Conservation (phyloP, 139 green algal genomes). For the Coccomyxa sp. region DNA sequence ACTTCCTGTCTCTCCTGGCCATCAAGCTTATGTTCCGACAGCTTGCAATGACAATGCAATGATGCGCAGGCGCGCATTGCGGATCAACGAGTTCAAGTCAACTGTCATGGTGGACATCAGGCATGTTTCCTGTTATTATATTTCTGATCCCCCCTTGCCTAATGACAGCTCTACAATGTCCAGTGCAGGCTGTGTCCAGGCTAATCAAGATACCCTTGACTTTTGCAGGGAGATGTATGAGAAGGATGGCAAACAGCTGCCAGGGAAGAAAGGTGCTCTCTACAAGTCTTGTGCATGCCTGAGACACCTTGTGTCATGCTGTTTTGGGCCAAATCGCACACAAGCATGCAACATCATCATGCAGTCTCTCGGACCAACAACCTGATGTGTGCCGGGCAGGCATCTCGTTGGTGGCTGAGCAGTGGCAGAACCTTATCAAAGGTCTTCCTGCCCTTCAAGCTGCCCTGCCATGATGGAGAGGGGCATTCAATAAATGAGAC, state of each 20-base stretch:
- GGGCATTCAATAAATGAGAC: too few species aligned
- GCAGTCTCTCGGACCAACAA: too few species aligned
- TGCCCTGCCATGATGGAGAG: too few species aligned
- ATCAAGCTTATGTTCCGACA: neutral
- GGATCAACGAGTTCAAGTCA: neutral
- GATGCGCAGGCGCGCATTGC: neutral
- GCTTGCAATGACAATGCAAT: neutral
- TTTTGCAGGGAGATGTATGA: slow-evolving; percentile 44
- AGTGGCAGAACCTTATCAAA: too few species aligned
- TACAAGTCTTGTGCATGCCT: too few species aligned
- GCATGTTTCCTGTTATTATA: neutral
- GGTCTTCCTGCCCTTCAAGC: too few species aligned
- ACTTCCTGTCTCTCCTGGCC: neutral
- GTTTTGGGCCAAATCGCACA: too few species aligned
- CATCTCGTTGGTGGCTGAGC: too few species aligned
- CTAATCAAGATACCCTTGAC: slow-evolving; percentile 17
- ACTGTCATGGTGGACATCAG: neutral
- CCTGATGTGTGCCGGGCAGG: too few species aligned
- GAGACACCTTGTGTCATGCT: too few species aligned
- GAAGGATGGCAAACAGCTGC: slow-evolving; percentile 35
- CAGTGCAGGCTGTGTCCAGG: neutral
- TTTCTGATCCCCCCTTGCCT: slow-evolving; percentile 25
- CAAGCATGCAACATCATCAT: too few species aligned
- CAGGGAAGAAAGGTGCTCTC: slow-evolving; percentile 39
- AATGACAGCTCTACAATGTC: slow-evolving; percentile 29